Conservation (phyloP, 1,284 basidiomycete species). For the Calocybe gambosa region DNA sequence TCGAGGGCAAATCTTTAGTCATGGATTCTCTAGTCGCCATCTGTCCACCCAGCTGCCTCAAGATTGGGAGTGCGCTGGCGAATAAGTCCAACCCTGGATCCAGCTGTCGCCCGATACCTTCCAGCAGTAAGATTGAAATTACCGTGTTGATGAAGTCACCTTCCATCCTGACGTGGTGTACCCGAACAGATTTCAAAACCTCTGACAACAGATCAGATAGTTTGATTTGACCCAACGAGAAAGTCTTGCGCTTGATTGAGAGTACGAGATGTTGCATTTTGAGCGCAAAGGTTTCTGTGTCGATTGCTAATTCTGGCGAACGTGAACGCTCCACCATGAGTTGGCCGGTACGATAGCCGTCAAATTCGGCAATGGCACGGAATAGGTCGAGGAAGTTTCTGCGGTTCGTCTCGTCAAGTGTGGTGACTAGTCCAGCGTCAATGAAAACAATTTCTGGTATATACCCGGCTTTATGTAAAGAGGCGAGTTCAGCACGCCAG, state of each 20-base stretch:
- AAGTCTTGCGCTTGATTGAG: slow-evolving; percentile 93
- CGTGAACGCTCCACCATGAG: slow-evolving; percentile 96
- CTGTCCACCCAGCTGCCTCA: slow-evolving; percentile 83
- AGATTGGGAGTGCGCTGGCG: slow-evolving; percentile 86
- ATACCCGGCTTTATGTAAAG: slow-evolving; percentile 70
- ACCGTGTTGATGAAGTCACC: slow-evolving; percentile 99
- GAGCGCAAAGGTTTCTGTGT: slow-evolving; percentile 92
- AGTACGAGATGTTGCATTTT: slow-evolving; percentile 97
- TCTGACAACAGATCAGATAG: slow-evolving; percentile 91
- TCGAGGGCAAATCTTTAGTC: slow-evolving; percentile 50
- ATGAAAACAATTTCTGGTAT: slow-evolving; percentile 95
- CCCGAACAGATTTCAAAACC: slow-evolving; percentile 82
- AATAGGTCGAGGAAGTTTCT: slow-evolving; percentile 97
- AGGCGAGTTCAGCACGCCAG: slow-evolving; percentile 71
- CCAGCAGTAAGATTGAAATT: slow-evolving; percentile 87
- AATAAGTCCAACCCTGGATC: slow-evolving; percentile 93
- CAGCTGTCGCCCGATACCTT: slow-evolving; percentile 93
- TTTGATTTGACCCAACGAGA: slow-evolving; percentile 92
- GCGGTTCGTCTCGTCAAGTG: slow-evolving; percentile 76
- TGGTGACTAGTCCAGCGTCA: slow-evolving; percentile 92
- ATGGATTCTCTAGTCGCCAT: slow-evolving; percentile 78
- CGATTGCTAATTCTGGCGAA: slow-evolving; percentile 86
- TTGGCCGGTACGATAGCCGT: slow-evolving; percentile 90
- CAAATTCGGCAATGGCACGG: slow-evolving; percentile 91
- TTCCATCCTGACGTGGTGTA: slow-evolving; percentile 98